Evolutionary conservation across 2,329 filamentous ascomycete species (phyloP), one percentile per base, ranked within the genome.

Genomic region (Karstenula rhodostoma): DNA sequence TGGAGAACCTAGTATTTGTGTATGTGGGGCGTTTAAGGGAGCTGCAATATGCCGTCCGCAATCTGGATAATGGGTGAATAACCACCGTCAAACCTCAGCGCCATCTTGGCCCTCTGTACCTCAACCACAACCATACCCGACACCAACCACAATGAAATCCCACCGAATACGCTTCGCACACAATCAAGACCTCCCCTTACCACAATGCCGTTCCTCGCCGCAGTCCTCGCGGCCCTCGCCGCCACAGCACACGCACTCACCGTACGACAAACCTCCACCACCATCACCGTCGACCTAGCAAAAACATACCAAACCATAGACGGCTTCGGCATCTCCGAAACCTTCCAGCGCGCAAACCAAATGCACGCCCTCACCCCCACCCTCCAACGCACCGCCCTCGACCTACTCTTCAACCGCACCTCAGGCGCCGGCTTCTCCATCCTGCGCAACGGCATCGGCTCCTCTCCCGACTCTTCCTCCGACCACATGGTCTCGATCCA

Each of bases 251-350:
- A 54, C 3, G 54, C 61, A n/a, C 52, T 68, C 6, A n/a, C 53
- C 29, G 9, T 40, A 22, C 65, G 69, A 27, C 69, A 73, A 62
- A 54, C 67, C 4, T 66, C 67, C 2, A 68, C 64, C 3, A 68
- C 64, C 9, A 77, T 82, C 58, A 80, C 74, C 0, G 78, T 83
- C n/a, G 77, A 82, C 63, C 68, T 79, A 4, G 64, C 73, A 22
- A 79, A 77, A 66, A 82, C 77, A 43, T 82, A 78, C 67, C 81
- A 83, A 72, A 79, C 72, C 8, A 82, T 83, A 60, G 79, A 82
- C 60, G 81, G 81, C 17, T 82, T 82, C 64, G 81, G 81, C n/a
- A 79, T 79, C 67, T 78, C 75, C 19, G 77, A 80, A 51, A 81
- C 80, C 4, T 83, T 83, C 65, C 79, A 81, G 66, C 78, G 81